Evolutionary conservation across 2,329 filamentous ascomycete species (phyloP), one percentile per base, ranked within the genome.

Genomic region (Neonectria hederae): DNA sequence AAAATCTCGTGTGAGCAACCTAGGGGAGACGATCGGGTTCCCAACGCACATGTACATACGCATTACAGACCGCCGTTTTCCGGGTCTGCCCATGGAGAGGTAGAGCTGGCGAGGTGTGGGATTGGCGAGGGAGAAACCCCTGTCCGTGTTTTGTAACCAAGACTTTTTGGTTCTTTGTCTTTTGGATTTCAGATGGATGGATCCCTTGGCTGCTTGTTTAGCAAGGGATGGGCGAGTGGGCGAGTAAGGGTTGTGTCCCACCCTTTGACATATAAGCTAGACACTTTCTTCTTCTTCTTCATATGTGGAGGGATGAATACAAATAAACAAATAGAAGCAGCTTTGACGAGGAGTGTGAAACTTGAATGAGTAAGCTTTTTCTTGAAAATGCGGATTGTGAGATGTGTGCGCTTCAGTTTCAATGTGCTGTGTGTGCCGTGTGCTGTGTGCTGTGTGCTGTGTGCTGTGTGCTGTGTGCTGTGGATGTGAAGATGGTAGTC

Each of bases 41-140:
- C 53, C 48, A 51, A 53, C 46, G 46, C 53, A 38, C 54, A 30
- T 65, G 63, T 62, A 59, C 59, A 62, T 63, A 59, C 55, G 22
- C 17, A 40, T 63, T 35, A 30, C 48, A 62, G 54, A 62, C 10
- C 26, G 54, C 19, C 43, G 43, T 13, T 21, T 54, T 2, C 3
- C 10, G 42, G 48, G 48, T 5, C 14, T 51, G 28, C 28, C n/a
- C 22, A 32, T 51, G 28, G 28, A 32, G 38, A 51, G 28, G 28
- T 19, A 32, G 48, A 32, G 48, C 10, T 10, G 4, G 48, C n/a
- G 28, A 19, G n/a, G 48, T 11, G n/a, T 21, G 48, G 48, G 9
- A 43, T 32, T 45, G 38, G 45, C 22, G 32, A 2, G 40, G 46
- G 24, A 10, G 46, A 19, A 48, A 24, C 13, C 28, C 22, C 24